Conservation (phyloP, 805 yeast genomes). For the Monosporozyma servazzii region DNA sequence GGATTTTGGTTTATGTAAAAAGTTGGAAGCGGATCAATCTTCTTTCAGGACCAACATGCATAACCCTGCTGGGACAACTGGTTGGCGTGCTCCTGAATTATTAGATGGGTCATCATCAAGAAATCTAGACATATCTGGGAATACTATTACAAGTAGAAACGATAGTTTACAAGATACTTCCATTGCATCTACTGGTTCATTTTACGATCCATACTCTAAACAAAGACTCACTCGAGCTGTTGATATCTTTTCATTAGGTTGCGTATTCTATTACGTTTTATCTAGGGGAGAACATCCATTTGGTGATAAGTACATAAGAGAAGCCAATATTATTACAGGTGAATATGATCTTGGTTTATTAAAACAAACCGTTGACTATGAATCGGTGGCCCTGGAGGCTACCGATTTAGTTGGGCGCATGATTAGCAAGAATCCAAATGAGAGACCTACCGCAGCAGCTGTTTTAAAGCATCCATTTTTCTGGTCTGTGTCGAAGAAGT, state of each 20-base stretch:
- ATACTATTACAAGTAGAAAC: background rate
- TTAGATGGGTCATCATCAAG: conserved; percentile 26
- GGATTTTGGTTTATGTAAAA: conserved; percentile 93
- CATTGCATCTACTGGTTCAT: conserved; percentile 10
- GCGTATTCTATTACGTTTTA: conserved; percentile 81
- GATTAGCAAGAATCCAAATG: conserved; percentile 58
- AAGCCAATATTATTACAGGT: conserved; percentile 75
- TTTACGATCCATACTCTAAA: conserved; percentile 34
- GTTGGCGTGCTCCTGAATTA: conserved; percentile 97
- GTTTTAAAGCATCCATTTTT: conserved; percentile 82
- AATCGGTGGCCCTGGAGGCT: conserved; percentile 45
- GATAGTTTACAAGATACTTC: conserved; percentile 5
- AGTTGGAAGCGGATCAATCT: conserved; percentile 83
- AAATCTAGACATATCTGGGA: conserved; percentile 2
- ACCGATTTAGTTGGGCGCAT: conserved; percentile 60
- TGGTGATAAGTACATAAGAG: conserved; percentile 85
- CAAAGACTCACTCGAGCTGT: conserved; percentile 78
- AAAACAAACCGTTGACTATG: conserved; percentile 22
- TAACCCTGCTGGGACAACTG: conserved; percentile 92
- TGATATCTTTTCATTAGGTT: conserved; percentile 90
- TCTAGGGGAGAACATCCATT: conserved; percentile 86
- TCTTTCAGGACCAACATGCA: conserved; percentile 81
- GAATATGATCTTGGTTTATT: conserved; percentile 40
- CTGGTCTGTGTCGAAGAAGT: conserved; percentile 65
- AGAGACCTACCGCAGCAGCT: conserved; percentile 59